These are phyloP conservation scores for Acrocalymma vagum DNA, from an alignment of 2,329 filamentous ascomycete genomes.

Conservation along the genomic window DNA sequence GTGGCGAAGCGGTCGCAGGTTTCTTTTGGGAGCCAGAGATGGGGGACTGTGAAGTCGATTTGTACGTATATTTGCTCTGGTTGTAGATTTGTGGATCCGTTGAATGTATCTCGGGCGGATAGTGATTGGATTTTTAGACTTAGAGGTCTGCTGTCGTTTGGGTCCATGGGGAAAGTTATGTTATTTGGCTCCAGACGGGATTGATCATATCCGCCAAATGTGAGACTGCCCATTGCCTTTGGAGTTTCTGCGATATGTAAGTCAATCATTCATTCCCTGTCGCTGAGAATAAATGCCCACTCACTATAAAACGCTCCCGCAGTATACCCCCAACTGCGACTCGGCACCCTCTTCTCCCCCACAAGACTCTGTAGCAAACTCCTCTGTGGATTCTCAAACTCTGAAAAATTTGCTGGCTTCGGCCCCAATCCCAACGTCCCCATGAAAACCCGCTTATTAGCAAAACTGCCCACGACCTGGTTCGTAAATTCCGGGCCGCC, in stretches of 20 bases:
- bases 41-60: conserved; percentile 47
- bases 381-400: conserved; percentile 39
- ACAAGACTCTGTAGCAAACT: conserved; percentile 17
- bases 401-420: conserved; percentile 58
- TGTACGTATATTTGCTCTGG: conserved; percentile 24
- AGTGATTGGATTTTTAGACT: conserved; percentile 29
- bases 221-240: conserved; percentile 36
- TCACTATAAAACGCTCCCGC: conserved; percentile 28
- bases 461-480: conserved; percentile 21
- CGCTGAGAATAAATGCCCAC: conserved; percentile 6
- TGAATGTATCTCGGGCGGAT: conserved; percentile 20
- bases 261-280: background rate
- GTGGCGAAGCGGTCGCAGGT: conserved; percentile 47
- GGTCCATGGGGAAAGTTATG: conserved; percentile 30
- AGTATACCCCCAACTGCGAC: conserved; percentile 25
- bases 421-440: conserved; percentile 51
- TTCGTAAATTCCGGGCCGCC: conserved; percentile 19
- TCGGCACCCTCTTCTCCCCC: conserved; percentile 22
- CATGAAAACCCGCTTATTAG: conserved; percentile 20
- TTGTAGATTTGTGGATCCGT: conserved; percentile 30
- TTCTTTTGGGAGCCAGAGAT: conserved; percentile 47
- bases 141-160: conserved; percentile 25
- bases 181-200: conserved; percentile 33
- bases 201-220: conserved; percentile 49
- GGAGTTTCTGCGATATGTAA: conserved; percentile 22